Evolutionary conservation across 106 monocot genomes (phyloP).

Genomic region (Dendrobium huoshanense): DNA sequence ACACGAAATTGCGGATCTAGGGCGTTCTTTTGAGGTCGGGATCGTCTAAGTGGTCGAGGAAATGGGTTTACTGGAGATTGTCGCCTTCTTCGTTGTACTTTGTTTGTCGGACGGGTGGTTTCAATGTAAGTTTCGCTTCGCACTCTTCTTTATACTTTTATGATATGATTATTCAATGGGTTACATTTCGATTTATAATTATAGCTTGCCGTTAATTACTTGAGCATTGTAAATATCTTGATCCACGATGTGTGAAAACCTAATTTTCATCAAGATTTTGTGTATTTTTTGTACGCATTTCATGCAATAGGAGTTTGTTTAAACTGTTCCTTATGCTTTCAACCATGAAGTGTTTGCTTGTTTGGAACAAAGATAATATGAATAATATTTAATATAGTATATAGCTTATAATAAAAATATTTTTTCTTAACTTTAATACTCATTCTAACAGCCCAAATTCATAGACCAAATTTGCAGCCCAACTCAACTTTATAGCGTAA

Average conservation of each 20-base stretch:
- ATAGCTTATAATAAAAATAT: too few species aligned
- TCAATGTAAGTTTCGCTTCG: constrained; percentile 3
- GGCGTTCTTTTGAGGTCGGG: background rate
- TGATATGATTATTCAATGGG: background rate
- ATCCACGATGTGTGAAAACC: background rate
- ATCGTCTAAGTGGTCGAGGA: background rate
- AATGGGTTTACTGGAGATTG: background rate
- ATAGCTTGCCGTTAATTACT: background rate
- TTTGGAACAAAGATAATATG: too few species aligned
- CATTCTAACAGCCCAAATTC: too few species aligned
- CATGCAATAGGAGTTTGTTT: background rate
- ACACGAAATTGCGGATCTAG: background rate
- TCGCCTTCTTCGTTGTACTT: background rate
- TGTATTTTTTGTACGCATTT: background rate
- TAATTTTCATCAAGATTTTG: background rate
- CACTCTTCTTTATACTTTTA: background rate
- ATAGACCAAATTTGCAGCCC: too few species aligned
- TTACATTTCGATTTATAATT: background rate
- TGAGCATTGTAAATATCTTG: background rate
- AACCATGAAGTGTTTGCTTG: too few species aligned
- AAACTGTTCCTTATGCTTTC: too few species aligned
- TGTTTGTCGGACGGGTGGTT: background rate
- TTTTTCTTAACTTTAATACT: too few species aligned
- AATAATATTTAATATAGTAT: too few species aligned
- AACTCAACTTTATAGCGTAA: too few species aligned